Base-by-base conservation (phyloP, 345 rosid genomes). In the Aquilaria malaccensis region DNA sequence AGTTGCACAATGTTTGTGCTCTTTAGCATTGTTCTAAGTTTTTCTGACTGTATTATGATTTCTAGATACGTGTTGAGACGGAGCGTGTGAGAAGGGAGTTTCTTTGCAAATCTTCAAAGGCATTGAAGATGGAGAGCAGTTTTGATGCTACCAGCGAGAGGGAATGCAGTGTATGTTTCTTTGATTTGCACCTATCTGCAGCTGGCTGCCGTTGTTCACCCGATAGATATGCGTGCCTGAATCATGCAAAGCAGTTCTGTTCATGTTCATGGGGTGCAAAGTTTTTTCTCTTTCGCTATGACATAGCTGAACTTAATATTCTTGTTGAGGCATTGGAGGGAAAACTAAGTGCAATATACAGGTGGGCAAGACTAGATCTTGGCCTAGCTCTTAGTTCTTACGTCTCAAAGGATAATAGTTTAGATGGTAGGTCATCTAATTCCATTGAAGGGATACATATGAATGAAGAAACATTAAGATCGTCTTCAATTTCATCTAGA, bases 241-340 rank as follows among this genome's bases (percentile, higher is more conserved):
- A 76, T 76, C 99, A 91, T 71, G 88, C 86, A 71, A 85, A 81
- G 75, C 89, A 88, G 65, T 71, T 95, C 72, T 95, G 99, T 65
- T 68, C 85, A 11, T 95, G 99, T 76, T 67, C 82, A 64, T 68
- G 79, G 82, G 74, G 74, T 71, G 59, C 88, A 70, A 95, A 83
- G 78, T 76, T 63, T 82, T 86, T 81, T 76, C 85, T 95, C 58
- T 95, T 83, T 71, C 96, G 99, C 58, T 88, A 95, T 58, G 88
- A 91, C 64, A 70, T 80, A 52, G 79, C 71, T 69, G 99, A 95
- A 67, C 79, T 95, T 63, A 70, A 88, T 75, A 80, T 95, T 77
- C 97, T 95, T 63, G 83, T 86, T 43, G 96, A 91, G 79, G 99
- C 99, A 52, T 70, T 95, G 79, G 97, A 88, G 79, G 99, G 99